These are phyloP conservation scores for Exophiala viscosa DNA, from an alignment of 2,329 filamentous ascomycete genomes.

Conservation along the genomic window DNA sequence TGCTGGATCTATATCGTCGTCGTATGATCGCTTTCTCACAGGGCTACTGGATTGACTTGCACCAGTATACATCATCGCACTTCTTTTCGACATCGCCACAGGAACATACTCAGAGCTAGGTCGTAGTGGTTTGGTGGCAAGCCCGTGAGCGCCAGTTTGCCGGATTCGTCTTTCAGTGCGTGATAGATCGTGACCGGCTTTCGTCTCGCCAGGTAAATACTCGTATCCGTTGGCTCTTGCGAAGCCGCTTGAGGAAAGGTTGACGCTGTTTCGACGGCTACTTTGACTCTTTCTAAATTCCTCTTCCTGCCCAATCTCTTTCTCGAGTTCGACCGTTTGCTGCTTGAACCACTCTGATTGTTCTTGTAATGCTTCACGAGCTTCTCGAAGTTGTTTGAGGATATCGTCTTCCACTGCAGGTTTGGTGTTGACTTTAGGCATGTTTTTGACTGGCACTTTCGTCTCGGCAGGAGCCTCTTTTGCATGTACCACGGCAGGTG, in stretches of 20 bases:
- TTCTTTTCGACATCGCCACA: conserved; percentile 27
- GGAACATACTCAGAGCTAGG: conserved; percentile 23
- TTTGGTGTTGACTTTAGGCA: not conserved
- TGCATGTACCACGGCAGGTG: not conserved
- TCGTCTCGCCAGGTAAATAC: conserved; percentile 37
- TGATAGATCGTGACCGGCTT: conserved; percentile 40
- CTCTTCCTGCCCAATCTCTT: conserved; percentile 24
- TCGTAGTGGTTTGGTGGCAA: conserved; percentile 41
- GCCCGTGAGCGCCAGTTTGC: conserved; percentile 39
- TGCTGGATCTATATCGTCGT: conserved; percentile 7
- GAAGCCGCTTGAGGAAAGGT: conserved; percentile 19
- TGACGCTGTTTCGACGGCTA: conserved; percentile 8
- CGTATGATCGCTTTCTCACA: conserved; percentile 13
- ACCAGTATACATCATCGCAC: conserved; percentile 14
- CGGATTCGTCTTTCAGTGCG: conserved; percentile 44
- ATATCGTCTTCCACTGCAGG: conserved; percentile 27
- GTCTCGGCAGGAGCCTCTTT: not conserved
- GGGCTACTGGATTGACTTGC: conserved; percentile 11
- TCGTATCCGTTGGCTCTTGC: conserved; percentile 38
- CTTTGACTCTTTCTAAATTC: conserved; percentile 32
- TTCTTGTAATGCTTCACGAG: conserved; percentile 29
- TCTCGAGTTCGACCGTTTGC: conserved; percentile 24
- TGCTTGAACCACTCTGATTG: conserved; percentile 30
- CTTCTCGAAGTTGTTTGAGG: conserved; percentile 29
- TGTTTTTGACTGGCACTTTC: not conserved